Evolutionary conservation across 1,284 basidiomycete genomes (phyloP).

Genomic region (Heterobasidion parviporum): DNA sequence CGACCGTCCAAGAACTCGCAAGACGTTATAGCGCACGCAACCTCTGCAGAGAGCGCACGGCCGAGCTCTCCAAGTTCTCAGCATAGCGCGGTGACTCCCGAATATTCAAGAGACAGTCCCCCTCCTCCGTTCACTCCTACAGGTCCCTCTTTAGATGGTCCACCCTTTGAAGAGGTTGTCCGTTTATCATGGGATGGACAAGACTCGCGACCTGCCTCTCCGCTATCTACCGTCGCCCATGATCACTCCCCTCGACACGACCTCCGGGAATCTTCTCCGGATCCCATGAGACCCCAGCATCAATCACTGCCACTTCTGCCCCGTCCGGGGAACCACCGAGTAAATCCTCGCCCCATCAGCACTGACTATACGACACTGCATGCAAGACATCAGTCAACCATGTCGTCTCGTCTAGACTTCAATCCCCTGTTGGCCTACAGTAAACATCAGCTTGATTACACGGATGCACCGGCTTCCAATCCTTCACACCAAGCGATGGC

Average conservation of each 20-base stretch:
- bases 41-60: background rate
- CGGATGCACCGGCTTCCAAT: slow-evolving; percentile 11
- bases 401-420: slow-evolving; percentile 20
- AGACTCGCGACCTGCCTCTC: slow-evolving; percentile 24
- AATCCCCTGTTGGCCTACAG: slow-evolving; percentile 42
- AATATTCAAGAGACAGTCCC: slow-evolving; percentile 11
- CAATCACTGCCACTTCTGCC: background rate
- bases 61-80: background rate
- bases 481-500: slow-evolving; percentile 24
- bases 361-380: background rate
- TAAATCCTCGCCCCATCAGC: background rate
- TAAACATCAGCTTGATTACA: slow-evolving; percentile 7
- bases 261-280: background rate
- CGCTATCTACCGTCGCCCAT: slow-evolving; percentile 13
- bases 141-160: slow-evolving; percentile 31
- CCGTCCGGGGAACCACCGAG: background rate
- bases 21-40: background rate
- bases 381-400: background rate
- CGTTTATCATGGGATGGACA: slow-evolving; percentile 15
- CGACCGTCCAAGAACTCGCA: background rate
- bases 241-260: background rate
- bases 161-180: slow-evolving; percentile 27
- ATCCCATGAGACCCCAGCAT: background rate
- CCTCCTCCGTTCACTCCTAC: slow-evolving; percentile 36
- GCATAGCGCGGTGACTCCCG: background rate